A percentile compares a stretch with the other conserved stretches of the same genome.
These are phyloP conservation scores for Neonectria magnoliae DNA, from an alignment of 2,329 filamentous ascomycete genomes.

Conservation along the genomic window DNA sequence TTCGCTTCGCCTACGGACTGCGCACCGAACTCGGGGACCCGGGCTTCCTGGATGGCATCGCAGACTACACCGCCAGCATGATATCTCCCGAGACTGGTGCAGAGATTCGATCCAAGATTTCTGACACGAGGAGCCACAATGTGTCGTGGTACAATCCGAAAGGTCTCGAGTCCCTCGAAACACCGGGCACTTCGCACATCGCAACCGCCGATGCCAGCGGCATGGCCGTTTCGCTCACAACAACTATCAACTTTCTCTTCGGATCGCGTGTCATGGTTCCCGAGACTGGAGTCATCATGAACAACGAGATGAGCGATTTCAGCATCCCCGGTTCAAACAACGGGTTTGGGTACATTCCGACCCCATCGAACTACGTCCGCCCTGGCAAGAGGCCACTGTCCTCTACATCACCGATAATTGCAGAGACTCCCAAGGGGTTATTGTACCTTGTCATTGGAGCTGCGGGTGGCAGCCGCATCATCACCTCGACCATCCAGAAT, in stretches of 20 bases:
- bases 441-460: slow-evolving; percentile 76
- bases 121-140: slow-evolving; percentile 50
- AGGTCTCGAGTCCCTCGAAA: slow-evolving; percentile 61
- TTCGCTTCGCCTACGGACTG: slow-evolving; percentile 83
- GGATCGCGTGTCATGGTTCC: slow-evolving; percentile 80
- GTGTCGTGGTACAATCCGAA: slow-evolving; percentile 57
- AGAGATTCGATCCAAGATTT: slow-evolving; percentile 58
- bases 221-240: slow-evolving; percentile 79
- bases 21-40: slow-evolving; percentile 81
- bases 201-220: slow-evolving; percentile 75
- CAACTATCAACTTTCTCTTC: slow-evolving; percentile 84
- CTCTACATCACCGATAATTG: neutral
- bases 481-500: slow-evolving; percentile 62
- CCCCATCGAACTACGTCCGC: slow-evolving; percentile 77
- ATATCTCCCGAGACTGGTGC: slow-evolving; percentile 72
- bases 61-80: slow-evolving; percentile 69
- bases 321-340: slow-evolving; percentile 76
- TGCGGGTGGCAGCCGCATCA: slow-evolving; percentile 86
- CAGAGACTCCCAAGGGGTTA: neutral
- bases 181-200: slow-evolving; percentile 75
- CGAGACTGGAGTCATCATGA: slow-evolving; percentile 83
- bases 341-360: slow-evolving; percentile 80
- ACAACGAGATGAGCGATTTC: slow-evolving; percentile 75
- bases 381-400: slow-evolving; percentile 79
- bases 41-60: slow-evolving; percentile 68